phyloP scores from a whole-genome alignment of 768 basidiomycete genomes.

The Leccinum disarticulatum region DNA sequence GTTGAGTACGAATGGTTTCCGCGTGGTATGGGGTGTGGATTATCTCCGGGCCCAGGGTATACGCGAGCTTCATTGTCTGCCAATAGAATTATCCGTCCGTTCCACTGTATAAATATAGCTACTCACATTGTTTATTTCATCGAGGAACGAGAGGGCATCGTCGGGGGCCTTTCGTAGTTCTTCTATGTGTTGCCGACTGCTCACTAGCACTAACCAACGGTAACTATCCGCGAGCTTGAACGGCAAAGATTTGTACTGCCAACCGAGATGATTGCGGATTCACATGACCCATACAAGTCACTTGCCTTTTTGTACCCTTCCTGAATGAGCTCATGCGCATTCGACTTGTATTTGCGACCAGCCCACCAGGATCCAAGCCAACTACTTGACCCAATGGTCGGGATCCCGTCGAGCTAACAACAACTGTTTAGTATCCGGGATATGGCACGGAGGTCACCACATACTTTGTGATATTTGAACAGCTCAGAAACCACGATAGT shows the following conservation, averaged over 20 bases:
- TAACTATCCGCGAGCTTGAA: conserved; percentile 33
- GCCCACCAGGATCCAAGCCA: neutral
- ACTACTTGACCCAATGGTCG: neutral
- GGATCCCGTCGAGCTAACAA: neutral
- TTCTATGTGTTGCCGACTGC: conserved; percentile 33
- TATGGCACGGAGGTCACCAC: neutral
- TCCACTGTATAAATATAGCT: neutral
- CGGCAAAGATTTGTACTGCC: conserved; percentile 27
- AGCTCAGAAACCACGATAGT: conserved; percentile 9
- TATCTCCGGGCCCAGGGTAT: conserved; percentile 39
- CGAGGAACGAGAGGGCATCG: conserved; percentile 36
- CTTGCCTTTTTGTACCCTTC: neutral
- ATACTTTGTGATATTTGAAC: conserved; percentile 6
- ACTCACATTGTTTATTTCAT: conserved; percentile 37
- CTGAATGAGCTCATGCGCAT: neutral
- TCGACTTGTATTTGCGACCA: neutral
- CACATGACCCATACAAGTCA: neutral
- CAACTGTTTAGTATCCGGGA: neutral
- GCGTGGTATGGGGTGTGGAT: conserved; percentile 33
- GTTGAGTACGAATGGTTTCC: conserved; percentile 27
- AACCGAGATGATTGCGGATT: neutral
- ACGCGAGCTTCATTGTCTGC: conserved; percentile 38
- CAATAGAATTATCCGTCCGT: neutral
- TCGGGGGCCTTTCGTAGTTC: conserved; percentile 43
- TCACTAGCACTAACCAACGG: conserved; percentile 42